Conservation (phyloP, 2,329 filamentous ascomycete species). For the Neonectria neomacrospora region DNA sequence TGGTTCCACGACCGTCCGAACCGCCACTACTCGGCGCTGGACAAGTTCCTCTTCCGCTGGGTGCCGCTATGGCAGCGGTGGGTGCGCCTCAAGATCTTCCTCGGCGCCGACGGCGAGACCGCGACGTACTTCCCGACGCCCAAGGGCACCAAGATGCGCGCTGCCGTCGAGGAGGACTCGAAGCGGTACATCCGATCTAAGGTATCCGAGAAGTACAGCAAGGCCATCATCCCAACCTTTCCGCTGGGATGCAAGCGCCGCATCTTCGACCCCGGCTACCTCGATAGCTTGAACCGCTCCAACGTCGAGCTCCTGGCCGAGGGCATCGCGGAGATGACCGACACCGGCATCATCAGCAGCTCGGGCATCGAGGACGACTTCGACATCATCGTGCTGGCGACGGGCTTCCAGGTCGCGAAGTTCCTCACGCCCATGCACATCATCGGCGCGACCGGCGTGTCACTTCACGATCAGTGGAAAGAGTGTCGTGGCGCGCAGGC, state of each 20-base stretch:
- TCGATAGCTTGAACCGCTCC: constrained; percentile 36
- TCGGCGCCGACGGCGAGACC: constrained; percentile 23
- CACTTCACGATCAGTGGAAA: constrained; percentile 45
- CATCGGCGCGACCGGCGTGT: constrained; percentile 37
- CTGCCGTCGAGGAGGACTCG: constrained; percentile 22
- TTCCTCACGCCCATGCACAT: constrained; percentile 46
- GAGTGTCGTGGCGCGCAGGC: constrained; percentile 44
- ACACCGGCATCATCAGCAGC: constrained; percentile 41
- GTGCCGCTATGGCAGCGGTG: constrained; percentile 19
- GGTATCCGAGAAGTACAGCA: constrained; percentile 14
- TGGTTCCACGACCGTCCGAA: constrained; percentile 35
- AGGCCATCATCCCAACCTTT: constrained; percentile 18
- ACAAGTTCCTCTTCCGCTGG: constrained; percentile 21
- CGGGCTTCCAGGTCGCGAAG: constrained; percentile 42
- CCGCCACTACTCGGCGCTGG: constrained; percentile 14
- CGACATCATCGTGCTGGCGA: constrained; percentile 45
- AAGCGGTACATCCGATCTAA: constrained; percentile 28
- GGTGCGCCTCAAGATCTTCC: constrained; percentile 25
- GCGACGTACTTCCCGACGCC: constrained; percentile 26
- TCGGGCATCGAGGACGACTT: constrained; percentile 33
- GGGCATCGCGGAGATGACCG: constrained; percentile 39
- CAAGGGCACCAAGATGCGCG: constrained; percentile 17
- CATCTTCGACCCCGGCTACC: constrained; percentile 46
- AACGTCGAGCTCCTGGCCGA: constrained; percentile 42
- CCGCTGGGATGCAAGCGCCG: constrained; percentile 47